Base-by-base conservation (phyloP, 2,329 filamentous ascomycete genomes). In the Samsoniella hepiali region DNA sequence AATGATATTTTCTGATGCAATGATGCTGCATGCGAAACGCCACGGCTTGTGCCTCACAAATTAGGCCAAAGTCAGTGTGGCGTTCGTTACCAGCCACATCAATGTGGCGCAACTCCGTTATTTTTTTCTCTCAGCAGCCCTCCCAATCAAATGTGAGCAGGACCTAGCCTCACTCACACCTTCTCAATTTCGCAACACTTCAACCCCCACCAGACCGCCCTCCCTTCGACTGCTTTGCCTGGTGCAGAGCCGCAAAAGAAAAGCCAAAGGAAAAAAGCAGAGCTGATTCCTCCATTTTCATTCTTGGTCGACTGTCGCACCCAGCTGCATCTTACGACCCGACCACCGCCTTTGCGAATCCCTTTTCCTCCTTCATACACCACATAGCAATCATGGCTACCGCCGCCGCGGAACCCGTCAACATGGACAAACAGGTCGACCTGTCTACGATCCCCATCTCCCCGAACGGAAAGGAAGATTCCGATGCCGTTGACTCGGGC, bases 391-490 rank as follows among this genome's bases (percentile, higher is more conserved):
- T 63, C 69, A 74, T 79, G 77, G 75, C 77, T 65, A 69, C 74
- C 55, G 64, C 69, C 57, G 71, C 72, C 50, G 69, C 73, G 50
- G 74, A 76, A 55, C 66, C 71, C 53, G 65, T 72, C 64, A 75
- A 73, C 63, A 72, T 79, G 73, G 77, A 79, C 69, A 72, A 84
- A 71, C 86, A 87, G 74, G 87, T 89, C 75, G 87, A 89, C 69
- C 80, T 89, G 65, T 87, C 85, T 65, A 88, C 86, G 58, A 89
- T 89, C 65, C 87, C 87, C 69, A 84, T 89, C 75, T 87, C 85
- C 58, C 86, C 86, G 59, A 83, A 82, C 67, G 86, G 88, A 69
- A 74, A 81, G 65, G 78, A 82, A 63, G 80, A 82, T 65, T 77
- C 79, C 70, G 76, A 81, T 62, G 76, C 79, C 67, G 81, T 82